Base-by-base conservation (phyloP, 2,329 filamentous ascomycete species). In the Aureobasidium sp. region DNA sequence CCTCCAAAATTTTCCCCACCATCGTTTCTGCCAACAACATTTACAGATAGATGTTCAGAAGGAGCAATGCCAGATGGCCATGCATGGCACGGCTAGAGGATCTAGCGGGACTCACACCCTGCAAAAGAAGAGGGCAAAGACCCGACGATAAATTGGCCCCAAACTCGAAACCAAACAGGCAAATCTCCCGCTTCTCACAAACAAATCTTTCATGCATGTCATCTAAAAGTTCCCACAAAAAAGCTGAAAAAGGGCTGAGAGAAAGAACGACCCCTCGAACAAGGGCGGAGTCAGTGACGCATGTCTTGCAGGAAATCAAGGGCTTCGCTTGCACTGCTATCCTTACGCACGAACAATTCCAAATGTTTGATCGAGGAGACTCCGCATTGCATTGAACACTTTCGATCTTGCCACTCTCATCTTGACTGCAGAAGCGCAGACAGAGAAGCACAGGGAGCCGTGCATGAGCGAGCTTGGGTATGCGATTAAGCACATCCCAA, bases 191-290 rank as follows among this genome's bases (percentile, higher is more conserved):
- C 53, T 12, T 17, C 5, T 46, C 8, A 23, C 36, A 56, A 55
- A 55, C 39, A 27, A 34, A 36, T 20, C 17, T 9, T 23, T 34
- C 29, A 58, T 58, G 55, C 55, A 58, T 20, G 55, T 58, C 55
- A 58, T 58, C 32, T 48, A 36, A 42, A 37, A 48, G 42, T 37
- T 29, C 55, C 37, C 55, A 48, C 41, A 47, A 58, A 57, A 57
- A 57, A 39, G 17, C 55, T 39, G 29, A 47, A 58, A 57, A 57
- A 57, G 53, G 17, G 53, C 37, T 42, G 37, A 39, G 20, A 36
- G 10, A 36, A 17, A 29, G 23, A 26, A 9, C 27, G 10, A 29
- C 7, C 10, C 32, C 50, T 39, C 34, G 12, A 39, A 9, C 5
- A 15, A 57, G 41, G 10, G 42, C n/a, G 23, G 13, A 26, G 17